Evolutionary conservation across 1,139 yeast genomes (phyloP).

Genomic region (Saccharomyces uvarum): DNA sequence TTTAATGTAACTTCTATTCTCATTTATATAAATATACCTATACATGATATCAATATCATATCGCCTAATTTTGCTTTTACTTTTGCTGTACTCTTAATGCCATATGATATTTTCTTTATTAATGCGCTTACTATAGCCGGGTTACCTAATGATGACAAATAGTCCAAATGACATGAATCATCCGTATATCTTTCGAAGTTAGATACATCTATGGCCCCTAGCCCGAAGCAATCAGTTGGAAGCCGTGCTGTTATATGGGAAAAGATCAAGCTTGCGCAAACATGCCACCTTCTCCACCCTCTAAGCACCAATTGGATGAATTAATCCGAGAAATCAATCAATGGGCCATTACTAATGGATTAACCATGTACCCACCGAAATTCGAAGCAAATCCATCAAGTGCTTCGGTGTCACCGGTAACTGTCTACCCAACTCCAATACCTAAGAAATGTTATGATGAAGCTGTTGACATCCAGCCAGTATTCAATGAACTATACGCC

Average conservation of each 20-base stretch:
- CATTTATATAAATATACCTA: not conserved
- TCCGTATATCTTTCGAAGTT: not conserved
- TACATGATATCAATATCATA: not conserved
- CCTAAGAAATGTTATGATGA: slow-evolving; percentile 57
- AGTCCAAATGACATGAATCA: not conserved
- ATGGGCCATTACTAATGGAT: slow-evolving; percentile 74
- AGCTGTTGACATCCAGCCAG: slow-evolving; percentile 60
- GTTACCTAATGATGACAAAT: not conserved
- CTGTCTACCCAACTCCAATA: slow-evolving; percentile 85
- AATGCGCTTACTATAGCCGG: not conserved
- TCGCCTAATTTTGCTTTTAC: not conserved
- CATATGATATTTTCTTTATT: not conserved
- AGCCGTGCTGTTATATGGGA: not conserved
- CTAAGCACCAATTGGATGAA: not conserved
- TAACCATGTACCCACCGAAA: slow-evolving; percentile 65
- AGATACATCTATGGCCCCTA: not conserved
- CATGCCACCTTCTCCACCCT: not conserved
- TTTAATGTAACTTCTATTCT: not conserved
- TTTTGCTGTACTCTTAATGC: not conserved
- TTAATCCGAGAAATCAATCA: slow-evolving; percentile 43
- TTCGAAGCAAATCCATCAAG: slow-evolving; percentile 40
- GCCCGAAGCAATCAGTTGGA: not conserved
- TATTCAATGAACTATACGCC: slow-evolving; percentile 68
- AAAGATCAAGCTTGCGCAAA: not conserved
- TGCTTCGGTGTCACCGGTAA: slow-evolving; percentile 62